These are phyloP conservation scores for Lecanosticta acicola DNA, from an alignment of 2,329 filamentous ascomycete species.

Conservation along the genomic window DNA sequence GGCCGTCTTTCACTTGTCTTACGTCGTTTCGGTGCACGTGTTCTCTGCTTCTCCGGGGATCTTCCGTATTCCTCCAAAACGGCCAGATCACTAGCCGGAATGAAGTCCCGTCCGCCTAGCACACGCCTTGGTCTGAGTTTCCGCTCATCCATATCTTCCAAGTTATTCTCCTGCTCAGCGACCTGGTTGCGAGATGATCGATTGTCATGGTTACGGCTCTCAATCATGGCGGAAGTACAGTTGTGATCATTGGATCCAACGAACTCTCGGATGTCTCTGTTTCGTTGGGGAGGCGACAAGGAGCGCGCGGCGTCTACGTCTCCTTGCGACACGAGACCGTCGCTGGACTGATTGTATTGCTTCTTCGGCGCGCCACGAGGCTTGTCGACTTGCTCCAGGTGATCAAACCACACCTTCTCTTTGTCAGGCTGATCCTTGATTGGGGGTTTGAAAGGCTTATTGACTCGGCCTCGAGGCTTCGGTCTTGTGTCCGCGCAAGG, in stretches of 20 bases:
- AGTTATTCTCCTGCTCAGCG: not conserved
- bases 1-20: constrained; percentile 19
- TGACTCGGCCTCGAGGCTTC: constrained; percentile 11
- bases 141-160: not conserved
- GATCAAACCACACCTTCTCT: constrained; percentile 30
- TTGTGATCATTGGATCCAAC: constrained; percentile 7
- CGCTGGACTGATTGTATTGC: not conserved
- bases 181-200: not conserved
- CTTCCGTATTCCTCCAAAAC: constrained; percentile 10
- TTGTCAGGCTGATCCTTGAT: constrained; percentile 14
- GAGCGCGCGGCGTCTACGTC: constrained; percentile 24
- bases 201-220: constrained; percentile 12
- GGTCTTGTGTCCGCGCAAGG: constrained; percentile 19
- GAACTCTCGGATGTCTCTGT: constrained; percentile 32
- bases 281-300: constrained; percentile 23
- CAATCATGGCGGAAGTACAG: constrained; percentile 13
- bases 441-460: constrained; percentile 31
- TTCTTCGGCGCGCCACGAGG: constrained; percentile 6
- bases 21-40: constrained; percentile 20
- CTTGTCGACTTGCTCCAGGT: constrained; percentile 19
- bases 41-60: constrained; percentile 7
- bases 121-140: constrained; percentile 1
- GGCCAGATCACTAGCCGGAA: constrained; percentile 28
- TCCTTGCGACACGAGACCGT: constrained; percentile 22
- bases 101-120: constrained; percentile 19